phyloP scores from a whole-genome alignment of 176 grass and related monocot species.

The Raddia guianensis region DNA sequence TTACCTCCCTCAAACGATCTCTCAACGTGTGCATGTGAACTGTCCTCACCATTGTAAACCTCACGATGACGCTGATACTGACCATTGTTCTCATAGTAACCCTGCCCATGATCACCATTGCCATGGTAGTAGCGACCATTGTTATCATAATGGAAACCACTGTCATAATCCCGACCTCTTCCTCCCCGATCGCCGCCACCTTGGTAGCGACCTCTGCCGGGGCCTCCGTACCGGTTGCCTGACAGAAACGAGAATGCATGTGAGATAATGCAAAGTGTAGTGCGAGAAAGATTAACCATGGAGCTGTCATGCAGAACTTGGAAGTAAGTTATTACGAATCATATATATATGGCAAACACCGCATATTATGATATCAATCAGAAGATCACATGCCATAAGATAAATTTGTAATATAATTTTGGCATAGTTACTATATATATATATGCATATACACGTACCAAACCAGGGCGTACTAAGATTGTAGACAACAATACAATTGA shows the following conservation, averaged over 20 bases:
- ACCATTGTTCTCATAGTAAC: slow-evolving; percentile 8
- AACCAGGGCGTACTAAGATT: neutral
- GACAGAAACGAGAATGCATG: neutral
- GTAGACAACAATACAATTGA: neutral
- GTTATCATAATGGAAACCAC: neutral
- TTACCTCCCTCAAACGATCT: neutral
- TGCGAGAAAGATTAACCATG: neutral
- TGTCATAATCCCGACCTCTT: neutral
- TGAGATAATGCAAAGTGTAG: neutral
- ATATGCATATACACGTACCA: neutral
- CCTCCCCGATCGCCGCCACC: neutral
- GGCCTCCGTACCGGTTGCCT: neutral
- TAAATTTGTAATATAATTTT: neutral
- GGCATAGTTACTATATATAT: neutral
- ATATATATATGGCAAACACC: neutral
- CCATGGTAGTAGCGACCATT: neutral
- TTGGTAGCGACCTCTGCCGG: neutral
- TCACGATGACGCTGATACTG: neutral
- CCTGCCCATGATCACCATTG: neutral
- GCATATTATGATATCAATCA: neutral
- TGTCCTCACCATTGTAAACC: neutral
- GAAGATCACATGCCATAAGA: neutral
- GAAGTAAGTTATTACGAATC: neutral
- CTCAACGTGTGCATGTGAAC: neutral
- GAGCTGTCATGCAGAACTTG: neutral